Evolutionary conservation across 352 stramenopile genomes (phyloP), one percentile per base, ranked within the genome.

Genomic region (Thraustochytrium striatum): DNA sequence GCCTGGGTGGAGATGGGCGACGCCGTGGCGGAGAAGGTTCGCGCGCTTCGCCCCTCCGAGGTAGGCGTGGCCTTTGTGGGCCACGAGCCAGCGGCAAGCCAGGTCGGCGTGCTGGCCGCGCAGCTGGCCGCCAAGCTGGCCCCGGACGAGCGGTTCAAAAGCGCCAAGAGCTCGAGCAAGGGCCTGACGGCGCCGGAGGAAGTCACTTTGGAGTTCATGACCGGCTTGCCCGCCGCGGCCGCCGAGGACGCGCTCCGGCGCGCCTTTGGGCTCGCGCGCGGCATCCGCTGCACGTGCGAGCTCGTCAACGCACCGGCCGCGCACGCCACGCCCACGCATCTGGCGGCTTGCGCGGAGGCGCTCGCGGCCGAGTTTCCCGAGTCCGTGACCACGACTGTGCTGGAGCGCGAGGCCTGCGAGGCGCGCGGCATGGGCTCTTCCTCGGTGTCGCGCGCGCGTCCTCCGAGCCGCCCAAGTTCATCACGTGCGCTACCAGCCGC

Each of bases 231-330:
- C 1, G 59, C 59, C 25, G 59, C 35, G 25, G 59, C 16, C 59
- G 41, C 33, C 32, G 16, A 5, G 9, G 30, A 52, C 25, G 59
- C 35, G 25, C 59, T 70, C 38, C 21, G n/a, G 13, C 59, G 25
- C 25, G 59, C 35, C 35, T 28, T 16, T 33, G 59, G 30, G 11
- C 11, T 75, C 25, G 44, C 65, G 3, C 44, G 50, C 30, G 65
- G 65, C 65, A 28, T 3, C 11, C 65, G 65, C 50, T 61, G 41
- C 8, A 43, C 65, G 30, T 32, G 65, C 16, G 65, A 94, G 81
- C 89, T 95, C 69, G 89, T 94, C 32, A 92, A 93, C 65, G 86
- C 88, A 58, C 89, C 90, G 25, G 86, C 92, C 73, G 94, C 93
- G 84, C 84, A 91, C 3, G 78, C 91, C 5, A 93, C 91, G 61